Base-by-base conservation (phyloP, 2,329 filamentous ascomycete species). In the Thielaviopsis euricoi region DNA sequence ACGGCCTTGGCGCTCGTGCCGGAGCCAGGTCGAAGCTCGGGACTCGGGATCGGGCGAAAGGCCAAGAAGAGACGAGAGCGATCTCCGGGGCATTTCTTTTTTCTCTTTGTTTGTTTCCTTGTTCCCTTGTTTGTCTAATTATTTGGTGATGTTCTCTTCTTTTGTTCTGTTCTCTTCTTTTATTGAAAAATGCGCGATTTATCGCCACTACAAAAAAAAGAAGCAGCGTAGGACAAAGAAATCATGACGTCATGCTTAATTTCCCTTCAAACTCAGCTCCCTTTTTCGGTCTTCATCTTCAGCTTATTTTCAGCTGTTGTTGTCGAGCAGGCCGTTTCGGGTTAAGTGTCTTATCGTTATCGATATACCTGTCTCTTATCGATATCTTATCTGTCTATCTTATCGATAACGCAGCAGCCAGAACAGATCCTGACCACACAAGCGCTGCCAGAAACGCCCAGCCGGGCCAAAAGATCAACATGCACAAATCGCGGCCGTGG, bases 401-500 rank as follows among this genome's bases (percentile, higher is more conserved):
- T 40, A 40, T 40, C 33, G 33, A 40, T 40, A 40, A 13, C 5
- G 33, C 13, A 12, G 6, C 13, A 40, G 6, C 10, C 5, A 40
- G 6, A 43, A 43, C 17, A 43, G 12, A 33, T 13, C 19, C 52
- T 15, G 15, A 52, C n/a, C 19, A 53, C 26, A 51, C n/a, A 23
- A 48, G 19, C 65, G 1, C n/a, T n/a, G n/a, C 64, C 73, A 81
- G 60, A 26, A 80, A 60, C 60, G 72, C 67, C 78, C 78, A 81
- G 0, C 78, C 78, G 0, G 78, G 78, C 78, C 78, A 81, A 62
- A 81, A 77, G 61, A 80, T 61, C 60, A 79, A 52, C 33, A 80
- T 65, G 61, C 75, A 70, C 58, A 81, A 52, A 29, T 67, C 64
- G 61, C 79, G 79, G 23, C 74, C 71, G 6, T 73, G 71, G 3